These are phyloP conservation scores for Tilletia caries DNA, from an alignment of 1,284 basidiomycete genomes.

Conservation along the genomic window DNA sequence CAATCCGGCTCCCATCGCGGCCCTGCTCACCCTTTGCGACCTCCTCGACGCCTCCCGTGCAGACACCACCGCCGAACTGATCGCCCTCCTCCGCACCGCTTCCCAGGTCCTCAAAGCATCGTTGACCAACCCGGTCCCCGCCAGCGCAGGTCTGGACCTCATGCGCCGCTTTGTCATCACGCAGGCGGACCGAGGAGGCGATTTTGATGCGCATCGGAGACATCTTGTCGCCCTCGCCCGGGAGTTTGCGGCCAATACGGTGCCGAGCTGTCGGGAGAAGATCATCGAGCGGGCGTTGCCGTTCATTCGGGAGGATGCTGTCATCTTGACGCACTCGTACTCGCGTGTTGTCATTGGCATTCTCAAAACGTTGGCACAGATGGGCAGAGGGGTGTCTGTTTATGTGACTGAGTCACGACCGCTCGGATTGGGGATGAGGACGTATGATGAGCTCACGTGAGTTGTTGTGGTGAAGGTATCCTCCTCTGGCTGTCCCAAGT, in stretches of 20 bases:
- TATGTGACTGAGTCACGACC: constrained; percentile 95
- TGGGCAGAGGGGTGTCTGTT: constrained; percentile 75
- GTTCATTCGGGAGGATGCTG: constrained; percentile 87
- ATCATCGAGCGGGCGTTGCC: constrained; percentile 84
- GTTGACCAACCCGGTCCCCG: constrained; percentile 74
- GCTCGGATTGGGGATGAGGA: constrained; percentile 61
- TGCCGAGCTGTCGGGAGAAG: constrained; percentile 69
- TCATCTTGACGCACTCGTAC: constrained; percentile 87
- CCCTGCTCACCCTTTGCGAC: constrained; percentile 75
- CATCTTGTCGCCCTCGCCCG: constrained; percentile 74
- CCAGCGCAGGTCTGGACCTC: constrained; percentile 83
- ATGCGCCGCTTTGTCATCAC: constrained; percentile 80
- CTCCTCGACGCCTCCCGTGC: constrained; percentile 73
- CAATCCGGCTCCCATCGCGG: constrained; percentile 81
- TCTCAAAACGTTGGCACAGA: constrained; percentile 73
- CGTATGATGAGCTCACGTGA: constrained; percentile 37
- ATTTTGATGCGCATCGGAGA: constrained; percentile 74
- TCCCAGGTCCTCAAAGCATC: constrained; percentile 66
- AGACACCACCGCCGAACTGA: constrained; percentile 85
- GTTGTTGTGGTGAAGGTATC: neutral
- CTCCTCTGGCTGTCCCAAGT: too few relatives aligned
- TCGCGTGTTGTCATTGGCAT: constrained; percentile 94
- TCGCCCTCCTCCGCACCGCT: constrained; percentile 73
- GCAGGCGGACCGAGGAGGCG: constrained; percentile 60
- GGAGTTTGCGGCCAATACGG: constrained; percentile 63